Evolutionary conservation across 2,329 filamentous ascomycete genomes (phyloP), one percentile per base, ranked within the genome.

Genomic region (Talaromyces funiculosus): DNA sequence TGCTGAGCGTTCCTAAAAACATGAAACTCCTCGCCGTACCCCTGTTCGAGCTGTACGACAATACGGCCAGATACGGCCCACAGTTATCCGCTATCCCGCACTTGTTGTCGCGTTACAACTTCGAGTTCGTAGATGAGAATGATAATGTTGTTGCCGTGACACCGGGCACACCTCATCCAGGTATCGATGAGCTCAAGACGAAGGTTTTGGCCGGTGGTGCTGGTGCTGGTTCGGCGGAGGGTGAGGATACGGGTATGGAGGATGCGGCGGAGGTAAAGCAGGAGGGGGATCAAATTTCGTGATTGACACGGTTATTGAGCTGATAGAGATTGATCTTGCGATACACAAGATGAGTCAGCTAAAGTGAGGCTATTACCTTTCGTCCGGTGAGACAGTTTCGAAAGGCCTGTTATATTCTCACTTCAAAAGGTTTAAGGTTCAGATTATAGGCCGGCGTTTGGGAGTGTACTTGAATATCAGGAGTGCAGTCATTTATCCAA

Each of bases 11-110:
- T 8, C 94, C 94, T 0, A 99, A 99, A 80, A 99, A 99, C 78
- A 97, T 99, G 94, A 99, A 99, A 75, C 86, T 99, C 24, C 87
- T 99, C 42, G 94, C 94, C 1, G 94, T 99, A 1, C 94, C 94
- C 0, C 82, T 99, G 0, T 97, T 97, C 77, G 94, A 99, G 78
- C 86, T 99, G 40, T 99, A 99, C 80, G 94, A 99, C 71, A 99
- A 99, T 76, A 96, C 91, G 0, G 89, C 88, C 12, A 84, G 94
- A 62, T 99, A 99, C 73, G 94, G 94, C 0, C 94, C 94, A 4
- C 94, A 99, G 73, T 86, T 99, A 16, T 96, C 92, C 1, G 94
- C 94, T 0, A 97, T 99, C 60, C 94, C 94, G 0, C 94, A 99
- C 73, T 83, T 97, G 4, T 84, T 99, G 10, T 96, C 92, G 65